Percentiles rank a stretch among this genome's conserved stretches.
Conservation (phyloP, 129 eudicot species). For the Helianthus tuberosus region DNA sequence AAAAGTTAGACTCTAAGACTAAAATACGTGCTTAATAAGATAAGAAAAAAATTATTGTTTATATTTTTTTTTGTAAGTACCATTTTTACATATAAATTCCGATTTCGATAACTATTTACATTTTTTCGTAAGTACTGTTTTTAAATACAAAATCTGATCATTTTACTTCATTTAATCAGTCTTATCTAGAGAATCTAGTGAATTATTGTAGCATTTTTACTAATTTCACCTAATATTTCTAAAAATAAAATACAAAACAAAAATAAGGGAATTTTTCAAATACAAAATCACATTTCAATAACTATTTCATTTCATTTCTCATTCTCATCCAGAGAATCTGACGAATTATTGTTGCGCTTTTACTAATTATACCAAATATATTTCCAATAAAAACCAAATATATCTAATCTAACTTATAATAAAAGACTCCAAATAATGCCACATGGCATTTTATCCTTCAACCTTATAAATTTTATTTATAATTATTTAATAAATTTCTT, state of each 20-base stretch:
- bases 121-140: neutral
- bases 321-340: neutral
- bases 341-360: neutral
- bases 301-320: too few relatives aligned
- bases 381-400: neutral
- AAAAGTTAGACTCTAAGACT: too few relatives aligned
- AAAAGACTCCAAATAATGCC: too few relatives aligned
- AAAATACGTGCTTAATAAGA: too few relatives aligned
- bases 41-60: too few relatives aligned
- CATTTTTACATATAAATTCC: neutral
- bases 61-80: neutral
- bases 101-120: too few relatives aligned
- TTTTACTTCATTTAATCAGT: too few relatives aligned
- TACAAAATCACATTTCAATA: neutral
- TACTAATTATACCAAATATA: neutral
- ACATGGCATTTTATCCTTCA: too few relatives aligned
- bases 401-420: too few relatives aligned
- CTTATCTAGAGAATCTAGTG: neutral
- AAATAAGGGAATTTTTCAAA: conserved; percentile 11
- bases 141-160: neutral
- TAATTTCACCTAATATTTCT: neutral
- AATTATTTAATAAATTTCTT: too few relatives aligned
- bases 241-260: neutral
- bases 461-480: too few relatives aligned
- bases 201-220: neutral